A percentile compares a stretch with the other conserved stretches of the same genome.
phyloP scores from a whole-genome alignment of 2,329 filamentous ascomycete species.

The Claviceps digitariae region DNA sequence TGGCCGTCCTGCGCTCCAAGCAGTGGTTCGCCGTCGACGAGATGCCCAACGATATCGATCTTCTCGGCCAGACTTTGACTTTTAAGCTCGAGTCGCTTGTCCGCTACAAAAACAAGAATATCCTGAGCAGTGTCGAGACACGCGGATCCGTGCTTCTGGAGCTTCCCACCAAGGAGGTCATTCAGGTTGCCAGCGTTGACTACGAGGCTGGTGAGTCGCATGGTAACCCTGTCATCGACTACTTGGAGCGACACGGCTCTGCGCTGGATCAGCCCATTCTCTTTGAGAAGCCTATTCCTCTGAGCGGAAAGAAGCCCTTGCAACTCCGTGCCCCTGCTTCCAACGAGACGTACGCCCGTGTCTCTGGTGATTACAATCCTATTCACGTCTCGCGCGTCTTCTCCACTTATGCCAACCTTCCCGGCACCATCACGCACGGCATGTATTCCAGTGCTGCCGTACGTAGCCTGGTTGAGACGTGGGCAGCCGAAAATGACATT shows the following conservation, averaged over 20 bases:
- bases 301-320: slow-evolving; percentile 83
- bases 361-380: slow-evolving; percentile 96
- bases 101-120: slow-evolving; percentile 85
- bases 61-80: slow-evolving; percentile 83
- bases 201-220: slow-evolving; percentile 86
- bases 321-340: slow-evolving; percentile 83
- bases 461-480: slow-evolving; percentile 90
- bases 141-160: slow-evolving; percentile 86
- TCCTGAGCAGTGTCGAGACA: slow-evolving; percentile 87
- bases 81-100: slow-evolving; percentile 91
- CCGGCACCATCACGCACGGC: slow-evolving; percentile 94
- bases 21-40: slow-evolving; percentile 89
- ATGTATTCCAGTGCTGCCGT: slow-evolving; percentile 99
- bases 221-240: slow-evolving; percentile 94
- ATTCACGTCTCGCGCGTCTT: slow-evolving; percentile 98
- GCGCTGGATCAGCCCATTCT: slow-evolving; percentile 92
- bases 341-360: slow-evolving; percentile 94
- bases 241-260: slow-evolving; percentile 79
- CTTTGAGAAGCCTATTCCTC: slow-evolving; percentile 93
- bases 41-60: slow-evolving; percentile 56
- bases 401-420: slow-evolving; percentile 86
- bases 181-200: slow-evolving; percentile 93
- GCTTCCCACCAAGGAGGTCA: slow-evolving; percentile 90
- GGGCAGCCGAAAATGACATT: slow-evolving; percentile 97
- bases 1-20: slow-evolving; percentile 89